Evolutionary conservation across 257 asterid genomes (phyloP), one percentile per base, ranked within the genome.

Genomic region (Plantago ovata): DNA sequence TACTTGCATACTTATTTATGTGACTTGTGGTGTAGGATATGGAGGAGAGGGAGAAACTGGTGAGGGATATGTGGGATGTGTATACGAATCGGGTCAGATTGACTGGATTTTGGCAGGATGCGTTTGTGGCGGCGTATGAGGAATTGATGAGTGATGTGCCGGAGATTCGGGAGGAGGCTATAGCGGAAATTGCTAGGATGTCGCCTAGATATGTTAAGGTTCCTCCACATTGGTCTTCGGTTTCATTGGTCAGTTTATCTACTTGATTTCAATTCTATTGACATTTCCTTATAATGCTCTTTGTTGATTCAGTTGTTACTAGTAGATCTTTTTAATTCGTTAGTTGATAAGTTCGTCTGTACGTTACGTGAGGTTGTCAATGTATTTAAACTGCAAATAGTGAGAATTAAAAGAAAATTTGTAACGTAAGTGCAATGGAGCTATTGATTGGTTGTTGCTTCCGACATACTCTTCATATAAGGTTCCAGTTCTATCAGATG

Each of bases 21-120:
- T n/a, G n/a, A n/a, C 46, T 28, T 28, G 9, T 53, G 1, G 3
- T 53, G 43, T 68, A 90, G 98, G 94, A 82, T 81, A 65, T 90
- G 84, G 98, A 90, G 83, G 98, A 90, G 76, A 87, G 98, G 72
- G 95, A 84, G 89, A 82, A 79, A 67, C 41, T 84, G 81, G 98
- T 87, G 85, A 81, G 76, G 76, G 94, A 83, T 58, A 84, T 87
- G 95, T 90, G 98, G 98, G 94, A 87, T 74, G 94, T 87, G 68
- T 90, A 90, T 43, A 76, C 84, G 50, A 82, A 78, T 63, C 74
- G 89, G 69, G 74, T 81, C 72, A 85, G 78, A 67, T 69, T 87
- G 80, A 68, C 72, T 3, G 79, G 81, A 28, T 90, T 87, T 69
- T 90, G 96, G 98, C 94, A 83, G 76, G 84, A 87, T 44, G 95